Evolutionary conservation across 352 stramenopile genomes (phyloP), one percentile per base, ranked within the genome.

Genomic region (Labyrinthula sp.): DNA sequence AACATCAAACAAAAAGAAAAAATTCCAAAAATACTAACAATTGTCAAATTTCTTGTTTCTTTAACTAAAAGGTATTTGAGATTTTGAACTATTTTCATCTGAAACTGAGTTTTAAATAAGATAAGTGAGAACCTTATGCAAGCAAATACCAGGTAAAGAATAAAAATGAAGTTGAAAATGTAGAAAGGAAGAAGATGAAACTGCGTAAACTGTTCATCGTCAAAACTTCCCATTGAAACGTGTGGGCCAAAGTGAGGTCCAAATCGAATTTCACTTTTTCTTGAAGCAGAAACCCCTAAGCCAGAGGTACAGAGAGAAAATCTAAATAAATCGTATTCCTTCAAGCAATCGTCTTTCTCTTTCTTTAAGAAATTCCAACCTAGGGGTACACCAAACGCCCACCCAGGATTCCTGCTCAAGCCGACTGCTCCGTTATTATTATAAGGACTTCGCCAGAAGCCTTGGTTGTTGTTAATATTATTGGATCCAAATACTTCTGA

Each of bases 381-480:
- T 21, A 45, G 25, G 14, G 45, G 37, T 10, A 20, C 37, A 6
- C 37, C 37, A 0, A 54, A 21, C 2, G 30, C 45, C 45, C 45
- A 54, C 9, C 45, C 45, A 4, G 45, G 45, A 15, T 54, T 54
- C 12, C 45, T 18, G 3, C 26, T 17, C 10, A 54, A 28, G 3
- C 45, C 45, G 1, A 38, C 35, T 21, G 35, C 46, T 3, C 6
- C 3, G 8, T 7, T 27, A 12, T 26, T 23, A 26, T 30, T 54
- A 35, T 38, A 54, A 0, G 45, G 34, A 18, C 45, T 54, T 9
- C 45, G 45, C 33, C 33, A 48, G 18, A 21, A 54, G 28, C 45
- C 45, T 14, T 28, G 29, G 0, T 26, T 38, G 25, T 54, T 54
- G 0, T 26, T 38, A 47, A 47, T 40, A 4, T 3, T 5, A n/a